Evolutionary conservation across 2,329 filamentous ascomycete species (phyloP).

Genomic region (Dothistroma pini): DNA sequence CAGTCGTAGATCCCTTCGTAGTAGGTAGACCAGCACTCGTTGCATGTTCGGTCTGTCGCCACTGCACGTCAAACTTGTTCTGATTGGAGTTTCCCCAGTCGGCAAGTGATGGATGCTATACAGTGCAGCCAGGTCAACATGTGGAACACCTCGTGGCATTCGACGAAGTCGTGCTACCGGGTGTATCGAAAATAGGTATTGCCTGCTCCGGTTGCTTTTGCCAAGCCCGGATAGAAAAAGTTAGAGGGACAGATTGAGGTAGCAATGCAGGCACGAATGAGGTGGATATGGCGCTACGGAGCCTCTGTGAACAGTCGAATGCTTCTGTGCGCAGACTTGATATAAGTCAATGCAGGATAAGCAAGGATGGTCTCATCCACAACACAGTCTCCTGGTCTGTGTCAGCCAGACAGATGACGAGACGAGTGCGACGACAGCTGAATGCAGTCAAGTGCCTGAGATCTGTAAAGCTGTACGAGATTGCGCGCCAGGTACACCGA

Average conservation of each 20-base stretch:
- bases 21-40: slow-evolving; percentile 63
- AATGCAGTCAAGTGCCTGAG: slow-evolving; percentile 14
- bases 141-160: background rate
- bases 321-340: slow-evolving; percentile 4
- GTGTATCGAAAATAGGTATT: background rate
- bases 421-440: slow-evolving; percentile 3
- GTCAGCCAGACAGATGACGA: slow-evolving; percentile 11
- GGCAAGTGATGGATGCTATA: background rate
- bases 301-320: slow-evolving; percentile 7
- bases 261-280: slow-evolving; percentile 9
- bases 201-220: background rate
- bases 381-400: slow-evolving; percentile 1
- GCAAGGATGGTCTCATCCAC: slow-evolving; percentile 14
- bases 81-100: background rate
- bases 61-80: too few relatives aligned
- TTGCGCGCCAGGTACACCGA: slow-evolving; percentile 15
- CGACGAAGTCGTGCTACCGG: background rate
- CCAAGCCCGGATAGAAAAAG: slow-evolving; percentile 5
- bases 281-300: slow-evolving; percentile 10
- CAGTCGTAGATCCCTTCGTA: slow-evolving; percentile 69
- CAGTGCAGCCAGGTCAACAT: background rate
- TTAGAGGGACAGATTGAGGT: background rate
- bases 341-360: slow-evolving; percentile 5
- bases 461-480: slow-evolving; percentile 11
- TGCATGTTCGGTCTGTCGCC: slow-evolving; percentile 15